These are phyloP conservation scores for Aurantiochytrium sp. DNA, from an alignment of 108 stramenopile species.

Conservation along the genomic window DNA sequence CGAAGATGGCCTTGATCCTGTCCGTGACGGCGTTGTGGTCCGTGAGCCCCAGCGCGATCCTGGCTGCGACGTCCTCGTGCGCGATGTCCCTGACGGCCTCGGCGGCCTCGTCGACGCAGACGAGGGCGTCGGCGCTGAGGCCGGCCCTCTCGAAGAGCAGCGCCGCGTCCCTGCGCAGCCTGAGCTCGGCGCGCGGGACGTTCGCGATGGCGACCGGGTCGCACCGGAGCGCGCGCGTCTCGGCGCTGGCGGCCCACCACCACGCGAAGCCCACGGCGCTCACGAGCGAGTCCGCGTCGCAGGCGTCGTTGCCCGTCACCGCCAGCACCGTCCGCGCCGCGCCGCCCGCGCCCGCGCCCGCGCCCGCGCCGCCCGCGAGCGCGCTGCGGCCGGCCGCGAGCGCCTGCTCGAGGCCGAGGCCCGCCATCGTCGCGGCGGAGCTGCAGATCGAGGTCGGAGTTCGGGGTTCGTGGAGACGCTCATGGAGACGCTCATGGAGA, in stretches of 20 bases:
- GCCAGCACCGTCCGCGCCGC: too few species aligned
- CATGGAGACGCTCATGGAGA: too few species aligned
- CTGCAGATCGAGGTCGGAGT: too few species aligned
- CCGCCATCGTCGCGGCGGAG: too few species aligned
- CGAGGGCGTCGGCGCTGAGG: not conserved
- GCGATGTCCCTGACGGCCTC: not conserved
- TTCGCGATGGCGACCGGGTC: not conserved
- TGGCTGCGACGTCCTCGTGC: not conserved
- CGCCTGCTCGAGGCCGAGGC: not conserved
- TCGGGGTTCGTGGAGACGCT: too few species aligned
- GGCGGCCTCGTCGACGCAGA: not conserved
- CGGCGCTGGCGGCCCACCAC: not conserved
- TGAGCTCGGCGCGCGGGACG: not conserved
- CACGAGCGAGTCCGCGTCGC: slow-evolving; percentile 4
- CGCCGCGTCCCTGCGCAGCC: not conserved
- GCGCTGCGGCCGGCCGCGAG: not conserved
- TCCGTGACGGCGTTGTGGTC: not conserved
- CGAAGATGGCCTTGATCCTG: not conserved
- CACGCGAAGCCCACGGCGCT: not conserved
- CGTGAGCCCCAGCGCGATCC: not conserved
- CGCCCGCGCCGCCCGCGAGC: too few species aligned
- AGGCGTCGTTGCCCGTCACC: not conserved
- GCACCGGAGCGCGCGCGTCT: not conserved
- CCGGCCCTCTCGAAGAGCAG: not conserved
- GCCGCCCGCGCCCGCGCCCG: too few species aligned